These are phyloP conservation scores for Syzygium oleosum DNA, from an alignment of 345 rosid species.

Conservation along the genomic window DNA sequence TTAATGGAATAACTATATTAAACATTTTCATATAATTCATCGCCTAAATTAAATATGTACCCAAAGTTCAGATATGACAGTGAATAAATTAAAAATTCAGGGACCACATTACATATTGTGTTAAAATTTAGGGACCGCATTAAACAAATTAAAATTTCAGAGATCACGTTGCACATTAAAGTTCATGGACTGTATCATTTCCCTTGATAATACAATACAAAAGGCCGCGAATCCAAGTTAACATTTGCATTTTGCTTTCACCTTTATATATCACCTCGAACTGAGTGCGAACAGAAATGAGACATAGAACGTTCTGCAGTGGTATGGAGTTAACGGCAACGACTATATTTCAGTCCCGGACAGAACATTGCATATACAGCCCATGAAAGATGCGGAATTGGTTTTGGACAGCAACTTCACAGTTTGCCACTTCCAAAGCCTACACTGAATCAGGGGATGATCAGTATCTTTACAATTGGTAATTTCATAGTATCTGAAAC, in stretches of 20 bases:
- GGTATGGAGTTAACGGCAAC: neutral
- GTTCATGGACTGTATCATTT: too few relatives aligned
- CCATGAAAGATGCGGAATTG: neutral
- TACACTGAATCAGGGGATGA: neutral
- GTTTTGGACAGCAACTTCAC: neutral
- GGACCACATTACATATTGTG: too few relatives aligned
- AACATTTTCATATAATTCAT: too few relatives aligned
- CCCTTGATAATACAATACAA: neutral
- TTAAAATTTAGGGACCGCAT: too few relatives aligned
- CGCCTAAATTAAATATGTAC: too few relatives aligned
- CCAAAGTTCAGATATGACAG: fast-evolving
- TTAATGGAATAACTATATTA: too few relatives aligned
- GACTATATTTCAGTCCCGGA: neutral
- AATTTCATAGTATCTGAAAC: neutral
- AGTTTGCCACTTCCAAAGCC: neutral
- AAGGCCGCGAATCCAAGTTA: neutral
- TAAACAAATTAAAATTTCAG: too few relatives aligned
- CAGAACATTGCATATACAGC: neutral
- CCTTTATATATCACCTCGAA: neutral
- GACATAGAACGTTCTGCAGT: neutral
- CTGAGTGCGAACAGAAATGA: neutral
- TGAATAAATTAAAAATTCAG: too few relatives aligned
- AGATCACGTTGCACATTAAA: too few relatives aligned
- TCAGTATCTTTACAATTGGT: neutral
- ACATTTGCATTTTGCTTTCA: neutral